These are phyloP conservation scores for Solanum virginianum DNA, from an alignment of 257 asterid species.

Conservation along the genomic window DNA sequence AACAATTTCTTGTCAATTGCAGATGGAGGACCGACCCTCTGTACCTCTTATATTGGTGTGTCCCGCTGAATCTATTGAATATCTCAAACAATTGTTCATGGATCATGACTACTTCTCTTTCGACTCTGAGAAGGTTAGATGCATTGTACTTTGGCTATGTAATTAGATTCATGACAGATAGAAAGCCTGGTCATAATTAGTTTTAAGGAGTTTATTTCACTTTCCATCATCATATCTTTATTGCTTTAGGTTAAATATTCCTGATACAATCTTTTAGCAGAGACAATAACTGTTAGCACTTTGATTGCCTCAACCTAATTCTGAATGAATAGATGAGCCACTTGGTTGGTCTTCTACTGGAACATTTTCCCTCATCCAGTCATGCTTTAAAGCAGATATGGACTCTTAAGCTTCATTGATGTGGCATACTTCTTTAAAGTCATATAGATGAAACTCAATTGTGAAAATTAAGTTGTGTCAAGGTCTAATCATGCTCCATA, in stretches of 20 bases:
- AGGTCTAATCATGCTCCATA: not conserved
- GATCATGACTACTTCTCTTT: conserved; percentile 52
- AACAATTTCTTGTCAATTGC: conserved; percentile 21
- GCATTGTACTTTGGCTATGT: not conserved
- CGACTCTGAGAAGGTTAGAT: conserved; percentile 71
- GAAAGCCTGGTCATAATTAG: not conserved
- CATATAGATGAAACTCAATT: not conserved
- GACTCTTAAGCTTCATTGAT: not conserved
- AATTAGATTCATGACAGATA: not conserved
- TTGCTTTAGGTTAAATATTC: not conserved
- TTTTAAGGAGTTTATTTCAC: not conserved
- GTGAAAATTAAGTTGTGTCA: not conserved
- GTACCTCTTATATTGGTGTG: conserved; percentile 66
- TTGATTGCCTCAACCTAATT: not conserved
- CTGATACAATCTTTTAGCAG: not conserved
- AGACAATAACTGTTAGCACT: not conserved
- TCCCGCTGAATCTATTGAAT: conserved; percentile 36
- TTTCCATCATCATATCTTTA: not conserved
- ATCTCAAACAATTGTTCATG: conserved; percentile 44
- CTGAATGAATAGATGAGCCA: not conserved
- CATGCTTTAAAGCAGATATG: not conserved
- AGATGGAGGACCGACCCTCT: conserved; percentile 45
- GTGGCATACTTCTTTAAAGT: not conserved
- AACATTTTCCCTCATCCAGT: not conserved
- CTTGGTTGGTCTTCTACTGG: not conserved